These are phyloP conservation scores for Erythrophleum fordii DNA, from an alignment of 306 rosid species.

Conservation along the genomic window DNA sequence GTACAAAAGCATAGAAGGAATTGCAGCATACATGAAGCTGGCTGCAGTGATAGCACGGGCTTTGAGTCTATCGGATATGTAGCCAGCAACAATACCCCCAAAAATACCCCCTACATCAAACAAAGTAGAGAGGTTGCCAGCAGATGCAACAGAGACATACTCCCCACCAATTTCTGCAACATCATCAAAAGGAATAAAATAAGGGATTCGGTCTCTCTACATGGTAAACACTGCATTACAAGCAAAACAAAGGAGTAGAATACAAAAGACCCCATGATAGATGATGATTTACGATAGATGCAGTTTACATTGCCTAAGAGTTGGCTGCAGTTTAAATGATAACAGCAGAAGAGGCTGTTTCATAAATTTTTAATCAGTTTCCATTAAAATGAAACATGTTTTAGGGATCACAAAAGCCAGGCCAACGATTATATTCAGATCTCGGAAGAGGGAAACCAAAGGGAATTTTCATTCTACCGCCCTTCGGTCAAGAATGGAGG, in stretches of 20 bases:
- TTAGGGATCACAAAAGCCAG: background rate
- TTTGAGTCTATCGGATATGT: conserved; percentile 79
- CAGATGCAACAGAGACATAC: conserved; percentile 70
- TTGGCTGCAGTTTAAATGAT: conserved; percentile 4
- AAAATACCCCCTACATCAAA: conserved; percentile 85
- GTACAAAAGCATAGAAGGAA: conserved; percentile 71
- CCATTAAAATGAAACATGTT: background rate
- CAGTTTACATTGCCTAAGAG: background rate
- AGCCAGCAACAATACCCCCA: conserved; percentile 88
- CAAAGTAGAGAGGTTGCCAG: conserved; percentile 84
- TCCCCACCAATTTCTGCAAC: conserved; percentile 82
- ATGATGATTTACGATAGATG: background rate
- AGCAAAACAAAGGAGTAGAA: background rate
- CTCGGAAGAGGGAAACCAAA: background rate
- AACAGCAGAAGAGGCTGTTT: background rate
- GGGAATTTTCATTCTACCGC: background rate
- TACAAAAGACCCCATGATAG: background rate
- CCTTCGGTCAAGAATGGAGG: background rate
- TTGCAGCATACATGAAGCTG: conserved; percentile 76
- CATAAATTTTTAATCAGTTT: background rate
- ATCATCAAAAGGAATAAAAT: conserved; percentile 18
- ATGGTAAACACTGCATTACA: conserved; percentile 11
- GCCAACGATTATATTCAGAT: background rate
- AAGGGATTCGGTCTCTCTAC: background rate
- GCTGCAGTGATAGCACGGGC: conserved; percentile 86